Percentiles rank a stretch among this genome's conserved stretches.
These are phyloP conservation scores for Ogataea nitratoaversa DNA, from an alignment of 805 yeast genomes.

Conservation along the genomic window DNA sequence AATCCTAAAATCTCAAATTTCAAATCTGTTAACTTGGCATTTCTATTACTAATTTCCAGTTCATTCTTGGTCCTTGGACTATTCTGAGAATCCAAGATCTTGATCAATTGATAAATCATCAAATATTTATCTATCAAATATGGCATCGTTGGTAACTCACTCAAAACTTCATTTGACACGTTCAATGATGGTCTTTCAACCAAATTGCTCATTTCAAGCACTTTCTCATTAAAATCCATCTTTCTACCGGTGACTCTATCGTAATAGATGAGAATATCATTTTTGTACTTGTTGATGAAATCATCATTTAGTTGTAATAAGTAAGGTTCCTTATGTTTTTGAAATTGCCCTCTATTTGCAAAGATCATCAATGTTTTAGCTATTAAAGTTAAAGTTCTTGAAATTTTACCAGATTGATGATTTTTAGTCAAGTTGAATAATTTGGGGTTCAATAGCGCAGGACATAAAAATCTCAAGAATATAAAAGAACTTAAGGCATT, in stretches of 20 bases:
- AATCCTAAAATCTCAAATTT: conserved; percentile 39
- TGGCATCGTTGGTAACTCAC: conserved; percentile 65
- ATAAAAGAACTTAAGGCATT: conserved; percentile 81
- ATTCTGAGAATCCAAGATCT: conserved; percentile 34
- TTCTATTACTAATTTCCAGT: conserved; percentile 16
- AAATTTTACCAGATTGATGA: conserved; percentile 68
- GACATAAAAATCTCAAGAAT: conserved; percentile 82
- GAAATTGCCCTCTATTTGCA: conserved; percentile 69
- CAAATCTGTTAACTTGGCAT: conserved; percentile 17
- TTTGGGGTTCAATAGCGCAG: conserved; percentile 88
- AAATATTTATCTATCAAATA: conserved; percentile 63
- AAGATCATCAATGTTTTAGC: conserved; percentile 78
- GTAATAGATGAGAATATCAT: conserved; percentile 62
- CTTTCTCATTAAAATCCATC: conserved; percentile 55
- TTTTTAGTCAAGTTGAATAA: conserved; percentile 66
- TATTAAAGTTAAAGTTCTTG: conserved; percentile 73
- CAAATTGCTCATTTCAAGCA: conserved; percentile 51
- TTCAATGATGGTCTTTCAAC: conserved; percentile 54
- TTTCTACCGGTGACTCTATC: conserved; percentile 68
- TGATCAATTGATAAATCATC: conserved; percentile 54
- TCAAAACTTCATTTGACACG: conserved; percentile 46
- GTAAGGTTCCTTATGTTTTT: conserved; percentile 82
- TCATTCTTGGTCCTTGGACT: conserved; percentile 12
- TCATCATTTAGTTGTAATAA: conserved; percentile 59
- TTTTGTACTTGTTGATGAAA: conserved; percentile 55